Evolutionary conservation across 2,329 filamentous ascomycete genomes (phyloP).

Genomic region (Fusarium incarnatum): DNA sequence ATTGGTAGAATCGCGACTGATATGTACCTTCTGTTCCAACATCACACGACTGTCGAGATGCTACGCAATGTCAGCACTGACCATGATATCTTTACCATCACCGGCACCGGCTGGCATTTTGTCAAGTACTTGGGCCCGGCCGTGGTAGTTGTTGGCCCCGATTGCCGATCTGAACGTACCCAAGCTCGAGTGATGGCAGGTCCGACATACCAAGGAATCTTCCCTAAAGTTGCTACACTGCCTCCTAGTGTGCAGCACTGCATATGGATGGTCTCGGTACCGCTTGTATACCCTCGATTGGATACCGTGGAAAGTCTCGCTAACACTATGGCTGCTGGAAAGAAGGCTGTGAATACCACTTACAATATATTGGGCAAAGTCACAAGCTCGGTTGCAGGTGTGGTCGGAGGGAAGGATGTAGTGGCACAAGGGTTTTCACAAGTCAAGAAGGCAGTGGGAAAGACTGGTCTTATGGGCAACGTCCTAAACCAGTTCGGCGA

Average conservation of each 20-base stretch:
- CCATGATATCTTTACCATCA: constrained; percentile 93
- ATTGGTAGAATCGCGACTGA: constrained; percentile 95
- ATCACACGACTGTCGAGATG: constrained; percentile 95
- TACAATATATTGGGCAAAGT: constrained; percentile 98
- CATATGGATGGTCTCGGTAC: constrained; percentile 94
- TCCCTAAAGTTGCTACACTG: constrained; percentile 91
- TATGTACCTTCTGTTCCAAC: constrained; percentile 98
- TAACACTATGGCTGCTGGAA: constrained; percentile 91
- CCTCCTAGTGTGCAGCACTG: constrained; percentile 96
- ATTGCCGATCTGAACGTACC: constrained; percentile 91
- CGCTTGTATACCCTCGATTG: constrained; percentile 88
- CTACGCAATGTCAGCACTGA: constrained; percentile 90
- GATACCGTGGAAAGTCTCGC: constrained; percentile 93
- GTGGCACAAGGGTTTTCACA: constrained; percentile 93
- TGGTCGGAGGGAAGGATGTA: constrained; percentile 93
- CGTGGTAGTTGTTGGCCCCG: constrained; percentile 88
- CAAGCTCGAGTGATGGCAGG: constrained; percentile 94
- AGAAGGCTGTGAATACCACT: constrained; percentile 94
- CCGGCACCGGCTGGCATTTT: constrained; percentile 98
- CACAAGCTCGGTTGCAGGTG: constrained; percentile 92
- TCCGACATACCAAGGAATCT: constrained; percentile 95
- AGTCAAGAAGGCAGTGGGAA: constrained; percentile 96
- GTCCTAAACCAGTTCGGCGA: constrained; percentile 97
- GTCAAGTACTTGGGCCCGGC: constrained; percentile 95
- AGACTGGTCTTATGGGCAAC: constrained; percentile 93